phyloP scores from a whole-genome alignment of 164 flowering plant genomes.

The Vitis riparia region DNA sequence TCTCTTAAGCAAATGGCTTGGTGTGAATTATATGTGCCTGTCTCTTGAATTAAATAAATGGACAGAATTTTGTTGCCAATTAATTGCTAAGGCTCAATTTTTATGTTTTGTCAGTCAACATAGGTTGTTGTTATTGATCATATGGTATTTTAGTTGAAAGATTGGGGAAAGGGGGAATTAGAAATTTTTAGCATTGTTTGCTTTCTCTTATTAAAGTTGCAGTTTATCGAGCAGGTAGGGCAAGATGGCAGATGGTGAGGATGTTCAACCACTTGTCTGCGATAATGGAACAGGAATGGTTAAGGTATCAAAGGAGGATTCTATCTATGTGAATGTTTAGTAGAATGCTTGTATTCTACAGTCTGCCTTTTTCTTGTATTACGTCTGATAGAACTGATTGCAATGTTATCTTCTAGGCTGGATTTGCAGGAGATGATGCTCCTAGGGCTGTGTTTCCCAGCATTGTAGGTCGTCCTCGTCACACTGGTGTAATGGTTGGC shows the following conservation, averaged over 20 bases:
- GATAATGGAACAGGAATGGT: constrained; percentile 83
- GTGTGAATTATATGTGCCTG: not conserved
- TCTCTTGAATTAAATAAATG: not conserved
- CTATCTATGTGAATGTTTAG: not conserved
- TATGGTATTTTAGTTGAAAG: constrained; percentile 2
- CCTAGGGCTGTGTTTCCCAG: constrained; percentile 78
- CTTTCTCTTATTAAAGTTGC: not conserved
- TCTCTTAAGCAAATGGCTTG: not conserved
- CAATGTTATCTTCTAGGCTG: constrained; percentile 42
- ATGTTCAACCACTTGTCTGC: constrained; percentile 69
- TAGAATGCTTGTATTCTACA: not conserved
- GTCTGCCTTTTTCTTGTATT: no score
- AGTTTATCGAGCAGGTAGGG: constrained; percentile 7
- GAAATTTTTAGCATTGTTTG: not conserved
- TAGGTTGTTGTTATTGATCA: not conserved
- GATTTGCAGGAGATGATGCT: constrained; percentile 82
- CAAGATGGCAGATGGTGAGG: constrained; percentile 62
- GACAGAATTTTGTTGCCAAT: not conserved
- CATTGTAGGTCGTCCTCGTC: constrained; percentile 75
- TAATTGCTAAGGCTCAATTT: no score
- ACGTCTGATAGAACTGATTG: not conserved
- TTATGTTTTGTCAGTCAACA: no score
- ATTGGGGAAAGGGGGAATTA: not conserved
- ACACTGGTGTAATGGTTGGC: constrained; percentile 85
- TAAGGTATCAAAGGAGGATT: constrained; percentile 35